phyloP scores from a whole-genome alignment of 148 eudicot species.

The Rheum nobile region DNA sequence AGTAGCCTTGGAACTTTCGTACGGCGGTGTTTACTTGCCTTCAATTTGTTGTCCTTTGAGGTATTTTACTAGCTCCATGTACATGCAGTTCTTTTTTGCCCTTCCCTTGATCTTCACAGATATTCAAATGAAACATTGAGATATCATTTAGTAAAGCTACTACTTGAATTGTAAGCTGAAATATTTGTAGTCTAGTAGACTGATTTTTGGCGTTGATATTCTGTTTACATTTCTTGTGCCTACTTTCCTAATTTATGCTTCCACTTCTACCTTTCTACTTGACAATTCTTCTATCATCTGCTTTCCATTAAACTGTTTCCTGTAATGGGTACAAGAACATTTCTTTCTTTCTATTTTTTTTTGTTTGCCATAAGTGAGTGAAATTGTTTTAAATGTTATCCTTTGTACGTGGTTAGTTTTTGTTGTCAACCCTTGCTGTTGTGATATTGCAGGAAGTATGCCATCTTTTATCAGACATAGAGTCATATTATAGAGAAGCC shows the following conservation, averaged over 20 bases:
- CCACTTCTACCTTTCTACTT: neutral
- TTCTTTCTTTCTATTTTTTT: neutral
- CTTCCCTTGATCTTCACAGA: neutral
- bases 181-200: neutral
- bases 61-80: slow-evolving; percentile 25
- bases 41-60: slow-evolving; percentile 77
- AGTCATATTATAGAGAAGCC: slow-evolving; percentile 54
- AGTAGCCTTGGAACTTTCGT: slow-evolving; percentile 73
- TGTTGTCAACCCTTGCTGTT: neutral
- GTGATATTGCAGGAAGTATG: slow-evolving; percentile 55
- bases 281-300: neutral
- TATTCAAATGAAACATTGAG: neutral
- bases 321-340: neutral
- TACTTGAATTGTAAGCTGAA: neutral
- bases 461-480: slow-evolving; percentile 69
- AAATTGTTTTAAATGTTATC: neutral
- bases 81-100: neutral
- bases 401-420: neutral
- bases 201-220: neutral
- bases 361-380: neutral
- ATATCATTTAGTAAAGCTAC: neutral
- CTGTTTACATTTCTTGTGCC: neutral
- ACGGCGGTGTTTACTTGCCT: slow-evolving; percentile 75
- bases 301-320: neutral
- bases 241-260: neutral